These are phyloP conservation scores for Rhododendron vialii DNA, from an alignment of 148 eudicot species.

Conservation along the genomic window DNA sequence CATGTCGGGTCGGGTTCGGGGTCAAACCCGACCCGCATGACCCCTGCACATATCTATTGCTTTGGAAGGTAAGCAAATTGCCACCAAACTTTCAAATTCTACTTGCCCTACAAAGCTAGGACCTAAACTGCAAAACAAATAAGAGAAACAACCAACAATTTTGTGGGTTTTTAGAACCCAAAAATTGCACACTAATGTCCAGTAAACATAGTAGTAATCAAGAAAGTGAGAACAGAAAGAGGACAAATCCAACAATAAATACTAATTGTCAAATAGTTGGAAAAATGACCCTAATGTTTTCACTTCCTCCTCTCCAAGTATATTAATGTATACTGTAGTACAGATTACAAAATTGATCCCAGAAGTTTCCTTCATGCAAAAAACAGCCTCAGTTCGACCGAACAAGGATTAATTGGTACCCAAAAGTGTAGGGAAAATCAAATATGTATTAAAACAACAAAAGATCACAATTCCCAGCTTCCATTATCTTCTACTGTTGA, in stretches of 20 bases:
- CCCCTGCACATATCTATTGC: not conserved
- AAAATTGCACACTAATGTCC: not conserved
- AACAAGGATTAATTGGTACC: not conserved
- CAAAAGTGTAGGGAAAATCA: not conserved
- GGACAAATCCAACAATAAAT: not conserved
- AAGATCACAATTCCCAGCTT: not conserved
- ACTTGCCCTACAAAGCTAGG: not conserved
- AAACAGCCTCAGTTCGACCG: not conserved
- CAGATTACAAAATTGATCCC: conserved; percentile 1
- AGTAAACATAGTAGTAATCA: not conserved
- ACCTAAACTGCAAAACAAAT: not conserved
- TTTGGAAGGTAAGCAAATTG: not conserved
- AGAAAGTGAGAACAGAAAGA: not conserved
- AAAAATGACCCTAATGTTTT: not conserved
- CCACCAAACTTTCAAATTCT: not conserved
- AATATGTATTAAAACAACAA: not conserved
- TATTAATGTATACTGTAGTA: not conserved
- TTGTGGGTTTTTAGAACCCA: not conserved
- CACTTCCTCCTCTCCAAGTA: not conserved
- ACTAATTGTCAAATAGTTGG: not conserved
- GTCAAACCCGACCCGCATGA: too few species aligned
- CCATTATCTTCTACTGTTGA: conserved; percentile 47
- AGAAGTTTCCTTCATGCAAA: not conserved
- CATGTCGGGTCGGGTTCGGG: too few species aligned
- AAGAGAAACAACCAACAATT: not conserved